phyloP scores from a whole-genome alignment of 768 basidiomycete species.

The Xerocomellus amylosporus region DNA sequence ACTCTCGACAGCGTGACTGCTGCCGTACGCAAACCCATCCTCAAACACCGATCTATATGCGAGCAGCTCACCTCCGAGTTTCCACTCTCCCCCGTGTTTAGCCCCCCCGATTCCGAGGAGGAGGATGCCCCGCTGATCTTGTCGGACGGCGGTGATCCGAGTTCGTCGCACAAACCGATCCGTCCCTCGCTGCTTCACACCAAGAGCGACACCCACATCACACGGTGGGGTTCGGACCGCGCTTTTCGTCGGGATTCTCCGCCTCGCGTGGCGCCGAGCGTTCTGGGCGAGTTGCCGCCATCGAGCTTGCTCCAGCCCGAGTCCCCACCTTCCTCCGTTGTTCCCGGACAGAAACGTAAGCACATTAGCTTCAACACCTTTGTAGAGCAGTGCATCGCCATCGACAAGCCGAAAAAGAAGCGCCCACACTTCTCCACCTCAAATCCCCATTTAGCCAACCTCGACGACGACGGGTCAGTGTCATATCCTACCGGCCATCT shows the following conservation, averaged over 20 bases:
- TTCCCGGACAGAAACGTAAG: conserved; percentile 54
- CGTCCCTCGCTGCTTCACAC: conserved; percentile 73
- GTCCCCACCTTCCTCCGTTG: conserved; percentile 12
- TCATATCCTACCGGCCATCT: background rate
- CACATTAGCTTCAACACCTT: conserved; percentile 98
- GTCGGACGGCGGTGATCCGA: conserved; percentile 23
- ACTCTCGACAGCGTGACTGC: conserved; percentile 1
- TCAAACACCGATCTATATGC: conserved; percentile 91
- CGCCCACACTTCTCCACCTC: conserved; percentile 10
- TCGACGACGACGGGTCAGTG: conserved; percentile 65
- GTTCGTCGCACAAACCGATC: background rate
- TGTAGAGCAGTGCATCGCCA: conserved; percentile 93
- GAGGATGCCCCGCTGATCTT: conserved; percentile 23
- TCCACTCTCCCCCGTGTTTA: conserved; percentile 60
- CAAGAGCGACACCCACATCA: conserved; percentile 85
- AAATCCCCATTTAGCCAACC: conserved; percentile 26
- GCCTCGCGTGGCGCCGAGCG: conserved; percentile 46
- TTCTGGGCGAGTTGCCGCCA: conserved; percentile 4
- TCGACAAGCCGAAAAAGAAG: conserved; percentile 63
- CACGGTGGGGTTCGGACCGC: conserved; percentile 47
- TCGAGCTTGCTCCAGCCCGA: conserved; percentile 19
- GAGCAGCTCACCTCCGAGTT: conserved; percentile 82
- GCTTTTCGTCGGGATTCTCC: conserved; percentile 64
- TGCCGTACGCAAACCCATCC: conserved; percentile 73
- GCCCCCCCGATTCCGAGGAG: conserved; percentile 56